Conservation (phyloP, 75 land plant genomes). For the Isoetes taiwanensis region DNA sequence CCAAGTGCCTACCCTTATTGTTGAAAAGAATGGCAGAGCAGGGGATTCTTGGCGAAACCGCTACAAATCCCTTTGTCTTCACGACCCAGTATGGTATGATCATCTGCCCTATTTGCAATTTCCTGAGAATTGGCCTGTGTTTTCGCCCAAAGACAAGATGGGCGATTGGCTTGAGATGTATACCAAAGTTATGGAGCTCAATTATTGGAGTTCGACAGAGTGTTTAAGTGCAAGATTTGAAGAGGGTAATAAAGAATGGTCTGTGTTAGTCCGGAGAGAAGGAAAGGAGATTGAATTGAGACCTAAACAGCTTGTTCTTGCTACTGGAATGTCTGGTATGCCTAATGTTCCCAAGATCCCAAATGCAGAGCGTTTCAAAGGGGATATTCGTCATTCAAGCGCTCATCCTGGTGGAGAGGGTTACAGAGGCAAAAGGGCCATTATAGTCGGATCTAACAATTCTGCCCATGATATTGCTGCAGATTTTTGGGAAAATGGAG, state of each 20-base stretch:
- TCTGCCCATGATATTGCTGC: constrained; percentile 11
- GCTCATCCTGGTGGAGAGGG: not conserved
- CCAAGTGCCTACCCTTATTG: constrained; percentile 10
- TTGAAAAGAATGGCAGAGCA: constrained; percentile 10
- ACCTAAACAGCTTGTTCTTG: constrained; percentile 4
- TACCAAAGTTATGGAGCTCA: constrained; percentile 9
- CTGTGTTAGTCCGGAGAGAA: not conserved
- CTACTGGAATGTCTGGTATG: constrained; percentile 8
- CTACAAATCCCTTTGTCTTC: constrained; percentile 11
- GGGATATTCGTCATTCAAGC: constrained; percentile 8
- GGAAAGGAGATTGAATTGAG: not conserved
- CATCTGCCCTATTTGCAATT: constrained; percentile 11
- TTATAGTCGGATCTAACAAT: constrained; percentile 9
- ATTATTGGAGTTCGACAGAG: constrained; percentile 10
- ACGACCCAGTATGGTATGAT: constrained; percentile 8
- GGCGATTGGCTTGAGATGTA: constrained; percentile 14
- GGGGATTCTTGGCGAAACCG: constrained; percentile 16
- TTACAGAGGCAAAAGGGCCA: constrained; percentile 4
- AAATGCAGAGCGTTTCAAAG: constrained; percentile 1
- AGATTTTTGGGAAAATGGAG: constrained; percentile 7
- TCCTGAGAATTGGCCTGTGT: constrained; percentile 9
- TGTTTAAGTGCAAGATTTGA: constrained; percentile 1
- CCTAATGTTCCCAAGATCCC: constrained; percentile 4
- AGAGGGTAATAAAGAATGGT: not conserved
- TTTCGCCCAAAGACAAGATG: constrained; percentile 10